phyloP scores from a whole-genome alignment of 148 eudicot species.

The Arbutus unedo region DNA sequence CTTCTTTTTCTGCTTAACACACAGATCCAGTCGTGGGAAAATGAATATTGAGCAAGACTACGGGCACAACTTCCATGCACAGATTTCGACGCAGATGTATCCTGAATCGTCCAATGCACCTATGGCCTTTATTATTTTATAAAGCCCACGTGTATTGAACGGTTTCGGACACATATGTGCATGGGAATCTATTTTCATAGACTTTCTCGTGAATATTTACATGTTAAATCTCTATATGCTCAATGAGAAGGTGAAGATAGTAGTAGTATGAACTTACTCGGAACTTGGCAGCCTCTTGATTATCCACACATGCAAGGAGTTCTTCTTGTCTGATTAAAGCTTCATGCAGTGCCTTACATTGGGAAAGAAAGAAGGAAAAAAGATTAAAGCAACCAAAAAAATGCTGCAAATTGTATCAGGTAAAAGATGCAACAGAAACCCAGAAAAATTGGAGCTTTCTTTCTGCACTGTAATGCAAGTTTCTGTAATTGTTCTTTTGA shows the following conservation, averaged over 20 bases:
- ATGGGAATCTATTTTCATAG: no score
- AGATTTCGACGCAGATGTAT: no score
- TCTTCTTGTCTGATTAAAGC: slow-evolving; percentile 77
- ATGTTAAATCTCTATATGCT: neutral
- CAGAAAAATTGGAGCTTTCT: neutral
- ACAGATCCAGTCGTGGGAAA: neutral
- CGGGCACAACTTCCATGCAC: no score
- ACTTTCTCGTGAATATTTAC: no score
- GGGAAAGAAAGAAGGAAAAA: neutral
- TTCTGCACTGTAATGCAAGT: neutral
- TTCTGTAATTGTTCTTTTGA: neutral
- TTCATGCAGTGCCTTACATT: slow-evolving; percentile 69
- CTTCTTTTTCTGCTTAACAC: slow-evolving; percentile 27
- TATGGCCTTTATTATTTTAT: no score
- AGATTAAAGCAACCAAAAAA: slow-evolving; percentile 8
- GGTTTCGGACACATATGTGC: no score
- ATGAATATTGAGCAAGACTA: no score
- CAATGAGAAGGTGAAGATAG: neutral
- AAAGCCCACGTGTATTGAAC: no score
- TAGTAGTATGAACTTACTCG: slow-evolving; percentile 31
- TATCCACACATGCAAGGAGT: slow-evolving; percentile 57
- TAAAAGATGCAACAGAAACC: neutral
- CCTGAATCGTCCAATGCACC: no score
- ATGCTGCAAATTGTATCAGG: neutral
- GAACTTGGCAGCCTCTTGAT: slow-evolving; percentile 42